Percentiles rank a stretch among this genome's conserved stretches.
These are phyloP conservation scores for Phoenix dactylifera DNA, from an alignment of 176 grass and related monocot genomes.

Conservation along the genomic window DNA sequence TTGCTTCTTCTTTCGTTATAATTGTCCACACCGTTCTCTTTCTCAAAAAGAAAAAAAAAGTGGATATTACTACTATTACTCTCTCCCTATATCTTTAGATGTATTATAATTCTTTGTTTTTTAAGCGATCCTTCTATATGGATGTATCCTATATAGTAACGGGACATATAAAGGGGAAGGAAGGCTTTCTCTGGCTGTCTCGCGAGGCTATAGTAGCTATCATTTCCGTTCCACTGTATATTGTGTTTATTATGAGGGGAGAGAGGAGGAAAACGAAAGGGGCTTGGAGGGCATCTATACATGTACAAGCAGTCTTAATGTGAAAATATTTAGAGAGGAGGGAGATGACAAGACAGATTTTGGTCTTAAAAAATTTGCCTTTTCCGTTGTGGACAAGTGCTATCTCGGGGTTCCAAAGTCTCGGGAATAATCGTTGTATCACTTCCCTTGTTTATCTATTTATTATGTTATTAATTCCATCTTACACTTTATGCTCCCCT, in stretches of 20 bases:
- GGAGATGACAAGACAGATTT: slow-evolving; percentile 10
- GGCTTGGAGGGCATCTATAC: neutral
- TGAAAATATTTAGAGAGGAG: slow-evolving; percentile 5
- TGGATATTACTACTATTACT: too few species aligned
- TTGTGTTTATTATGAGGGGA: neutral
- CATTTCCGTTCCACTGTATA: slow-evolving; percentile 3
- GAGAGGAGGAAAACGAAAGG: slow-evolving; percentile 2
- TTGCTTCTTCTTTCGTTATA: too few species aligned
- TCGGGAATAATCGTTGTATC: slow-evolving; percentile 54
- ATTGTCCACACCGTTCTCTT: too few species aligned
- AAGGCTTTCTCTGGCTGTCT: slow-evolving; percentile 38
- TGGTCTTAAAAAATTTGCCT: neutral
- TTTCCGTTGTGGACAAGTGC: slow-evolving; percentile 33
- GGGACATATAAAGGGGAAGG: neutral
- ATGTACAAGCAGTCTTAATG: too few species aligned
- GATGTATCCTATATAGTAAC: slow-evolving; percentile 29
- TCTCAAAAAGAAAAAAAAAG: too few species aligned
- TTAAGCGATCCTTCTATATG: slow-evolving; percentile 30
- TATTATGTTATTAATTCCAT: neutral
- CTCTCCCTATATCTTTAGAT: too few species aligned
- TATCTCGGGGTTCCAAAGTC: slow-evolving; percentile 47
- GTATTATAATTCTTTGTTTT: neutral
- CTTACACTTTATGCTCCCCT: neutral
- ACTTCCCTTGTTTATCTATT: neutral
- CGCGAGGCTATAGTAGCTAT: slow-evolving; percentile 49